Conservation (phyloP, 176 grass and related monocot genomes). For the Triticum urartu region DNA sequence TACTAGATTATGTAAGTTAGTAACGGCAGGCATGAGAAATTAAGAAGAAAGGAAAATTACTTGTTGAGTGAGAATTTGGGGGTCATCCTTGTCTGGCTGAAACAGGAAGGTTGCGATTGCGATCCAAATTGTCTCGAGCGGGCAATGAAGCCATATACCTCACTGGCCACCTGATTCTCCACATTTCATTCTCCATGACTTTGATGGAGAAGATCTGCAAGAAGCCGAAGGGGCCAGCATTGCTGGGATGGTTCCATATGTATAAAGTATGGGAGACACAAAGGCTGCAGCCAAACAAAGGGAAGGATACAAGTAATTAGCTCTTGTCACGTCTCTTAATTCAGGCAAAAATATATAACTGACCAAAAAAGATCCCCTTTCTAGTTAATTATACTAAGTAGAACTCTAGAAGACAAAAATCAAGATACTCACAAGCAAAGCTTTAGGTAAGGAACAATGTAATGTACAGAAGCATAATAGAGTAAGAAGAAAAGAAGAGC, state of each 20-base stretch:
- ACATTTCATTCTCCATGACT: not conserved
- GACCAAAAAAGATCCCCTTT: too few species aligned
- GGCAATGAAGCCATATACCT: not conserved
- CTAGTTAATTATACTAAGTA: too few species aligned
- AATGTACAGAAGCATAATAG: too few species aligned
- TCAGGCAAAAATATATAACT: not conserved
- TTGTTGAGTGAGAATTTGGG: not conserved
- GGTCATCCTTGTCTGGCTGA: not conserved
- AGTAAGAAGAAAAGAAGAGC: too few species aligned
- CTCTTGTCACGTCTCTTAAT: not conserved
- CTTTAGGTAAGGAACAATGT: too few species aligned
- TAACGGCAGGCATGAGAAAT: not conserved
- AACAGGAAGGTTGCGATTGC: not conserved
- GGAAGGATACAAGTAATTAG: not conserved
- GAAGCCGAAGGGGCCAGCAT: not conserved
- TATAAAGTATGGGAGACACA: not conserved
- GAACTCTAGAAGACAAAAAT: too few species aligned
- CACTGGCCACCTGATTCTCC: not conserved
- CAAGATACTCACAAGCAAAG: too few species aligned
- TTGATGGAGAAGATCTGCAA: slow-evolving; percentile 2
- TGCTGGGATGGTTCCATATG: not conserved
- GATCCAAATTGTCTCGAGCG: not conserved
- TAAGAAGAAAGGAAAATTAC: not conserved
- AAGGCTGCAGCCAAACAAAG: not conserved
- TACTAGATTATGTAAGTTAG: not conserved